Percentiles rank a stretch among this genome's conserved stretches.
These are phyloP conservation scores for Arabidopsis arenosa DNA, from an alignment of 345 rosid genomes.

Conservation along the genomic window DNA sequence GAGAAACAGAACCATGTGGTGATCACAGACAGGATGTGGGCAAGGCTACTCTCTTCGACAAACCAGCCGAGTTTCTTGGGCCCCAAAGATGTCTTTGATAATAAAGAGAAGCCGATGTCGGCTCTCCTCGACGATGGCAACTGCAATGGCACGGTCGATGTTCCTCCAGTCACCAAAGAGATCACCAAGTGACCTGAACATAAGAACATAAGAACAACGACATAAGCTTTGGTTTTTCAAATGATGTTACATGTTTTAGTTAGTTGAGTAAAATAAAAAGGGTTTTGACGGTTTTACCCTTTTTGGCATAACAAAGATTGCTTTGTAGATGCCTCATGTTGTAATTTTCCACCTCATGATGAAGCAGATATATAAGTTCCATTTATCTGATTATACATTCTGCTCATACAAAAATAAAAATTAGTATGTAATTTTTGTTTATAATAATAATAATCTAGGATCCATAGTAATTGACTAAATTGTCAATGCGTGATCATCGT, in stretches of 20 bases:
- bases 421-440: no score
- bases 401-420: not conserved
- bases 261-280: not conserved
- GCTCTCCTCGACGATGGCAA: constrained; percentile 41
- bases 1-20: constrained; percentile 71
- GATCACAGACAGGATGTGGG: constrained; percentile 87
- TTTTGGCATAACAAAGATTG: not conserved
- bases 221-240: not conserved
- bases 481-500: no score
- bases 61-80: constrained; percentile 76
- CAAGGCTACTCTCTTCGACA: constrained; percentile 75
- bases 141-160: constrained; percentile 37
- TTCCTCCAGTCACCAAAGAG: constrained; percentile 44
- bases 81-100: constrained; percentile 39
- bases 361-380: not conserved
- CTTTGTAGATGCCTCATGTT: constrained; percentile 1
- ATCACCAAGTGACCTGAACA: constrained; percentile 33
- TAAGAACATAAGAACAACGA: not conserved
- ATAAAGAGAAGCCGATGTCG: constrained; percentile 36
- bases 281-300: not conserved
- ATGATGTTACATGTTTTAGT: not conserved
- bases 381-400: not conserved
- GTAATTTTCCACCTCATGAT: not conserved
- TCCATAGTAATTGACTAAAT: no score
- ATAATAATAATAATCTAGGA: not conserved